phyloP scores from a whole-genome alignment of 345 rosid species.

The Limnanthes douglasii region DNA sequence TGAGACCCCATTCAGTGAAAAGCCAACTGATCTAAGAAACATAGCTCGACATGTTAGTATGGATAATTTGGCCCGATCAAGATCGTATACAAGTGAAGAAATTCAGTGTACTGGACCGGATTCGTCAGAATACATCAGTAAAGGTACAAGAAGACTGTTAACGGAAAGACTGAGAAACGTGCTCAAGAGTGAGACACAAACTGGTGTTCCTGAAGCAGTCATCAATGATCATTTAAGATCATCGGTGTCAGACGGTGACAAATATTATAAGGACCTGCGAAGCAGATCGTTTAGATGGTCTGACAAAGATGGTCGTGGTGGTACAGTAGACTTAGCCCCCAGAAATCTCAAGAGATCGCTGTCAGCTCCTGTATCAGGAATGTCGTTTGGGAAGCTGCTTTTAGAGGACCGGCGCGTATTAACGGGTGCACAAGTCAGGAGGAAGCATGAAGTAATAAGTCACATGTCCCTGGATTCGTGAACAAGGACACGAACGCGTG shows the following conservation, averaged over 20 bases:
- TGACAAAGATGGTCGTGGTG: constrained; percentile 15
- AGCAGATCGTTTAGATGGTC: constrained; percentile 36
- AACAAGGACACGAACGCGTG: constrained; percentile 14
- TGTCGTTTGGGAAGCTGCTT: constrained; percentile 83
- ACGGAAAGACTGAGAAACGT: constrained; percentile 58
- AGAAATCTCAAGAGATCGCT: constrained; percentile 64
- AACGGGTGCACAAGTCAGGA: constrained; percentile 71
- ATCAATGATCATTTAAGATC: constrained; percentile 19
- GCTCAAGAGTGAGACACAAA: constrained; percentile 29
- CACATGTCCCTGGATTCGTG: no score
- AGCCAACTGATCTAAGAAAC: constrained; percentile 35
- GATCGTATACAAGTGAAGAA: constrained; percentile 45
- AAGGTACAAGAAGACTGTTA: constrained; percentile 42
- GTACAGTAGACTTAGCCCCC: constrained; percentile 33
- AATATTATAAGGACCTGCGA: constrained; percentile 21
- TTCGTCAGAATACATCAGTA: constrained; percentile 49
- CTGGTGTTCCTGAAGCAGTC: constrained; percentile 14
- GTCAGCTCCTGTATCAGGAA: constrained; percentile 77
- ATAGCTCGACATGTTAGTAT: constrained; percentile 23
- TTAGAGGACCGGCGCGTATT: constrained; percentile 64
- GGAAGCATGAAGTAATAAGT: constrained; percentile 66
- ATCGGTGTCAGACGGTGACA: constrained; percentile 20
- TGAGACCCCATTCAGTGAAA: constrained; percentile 57
- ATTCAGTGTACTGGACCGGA: constrained; percentile 30
- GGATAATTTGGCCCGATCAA: constrained; percentile 37